Conservation (phyloP, 768 basidiomycete species). For the Pleurotus eryngii region DNA sequence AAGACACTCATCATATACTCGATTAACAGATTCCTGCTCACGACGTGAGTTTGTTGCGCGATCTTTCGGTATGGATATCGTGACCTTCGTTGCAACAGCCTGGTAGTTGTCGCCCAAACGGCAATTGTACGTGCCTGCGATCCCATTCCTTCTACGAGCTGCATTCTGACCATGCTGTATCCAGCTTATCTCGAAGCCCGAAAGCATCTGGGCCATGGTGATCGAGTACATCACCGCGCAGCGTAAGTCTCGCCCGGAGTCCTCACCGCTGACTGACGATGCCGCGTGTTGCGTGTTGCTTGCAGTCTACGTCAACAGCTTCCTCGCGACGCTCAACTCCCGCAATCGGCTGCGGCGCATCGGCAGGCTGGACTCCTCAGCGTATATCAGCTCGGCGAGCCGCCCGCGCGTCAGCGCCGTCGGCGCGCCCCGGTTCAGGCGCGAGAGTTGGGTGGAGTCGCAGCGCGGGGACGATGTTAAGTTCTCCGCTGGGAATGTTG, state of each 20-base stretch:
- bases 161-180: neutral
- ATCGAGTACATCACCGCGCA: neutral
- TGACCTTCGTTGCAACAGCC: neutral
- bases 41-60: neutral
- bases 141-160: too few relatives aligned
- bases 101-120: neutral
- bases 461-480: neutral
- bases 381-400: neutral
- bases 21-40: neutral
- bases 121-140: neutral
- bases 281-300: neutral
- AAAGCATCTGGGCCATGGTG: neutral
- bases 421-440: neutral
- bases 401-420: neutral
- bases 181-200: neutral
- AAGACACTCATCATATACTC: neutral
- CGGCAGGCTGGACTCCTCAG: neutral
- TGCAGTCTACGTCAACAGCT: constrained; percentile 3
- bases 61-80: neutral
- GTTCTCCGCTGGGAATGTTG: neutral
- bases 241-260: neutral
- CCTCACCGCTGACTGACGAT: neutral
- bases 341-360: neutral
- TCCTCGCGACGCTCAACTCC: neutral
- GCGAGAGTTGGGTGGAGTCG: too few relatives aligned